A percentile compares a stretch with the other conserved stretches of the same genome.
phyloP scores from a whole-genome alignment of 2,329 filamentous ascomycete species.

The Stemphylium lycopersici region DNA sequence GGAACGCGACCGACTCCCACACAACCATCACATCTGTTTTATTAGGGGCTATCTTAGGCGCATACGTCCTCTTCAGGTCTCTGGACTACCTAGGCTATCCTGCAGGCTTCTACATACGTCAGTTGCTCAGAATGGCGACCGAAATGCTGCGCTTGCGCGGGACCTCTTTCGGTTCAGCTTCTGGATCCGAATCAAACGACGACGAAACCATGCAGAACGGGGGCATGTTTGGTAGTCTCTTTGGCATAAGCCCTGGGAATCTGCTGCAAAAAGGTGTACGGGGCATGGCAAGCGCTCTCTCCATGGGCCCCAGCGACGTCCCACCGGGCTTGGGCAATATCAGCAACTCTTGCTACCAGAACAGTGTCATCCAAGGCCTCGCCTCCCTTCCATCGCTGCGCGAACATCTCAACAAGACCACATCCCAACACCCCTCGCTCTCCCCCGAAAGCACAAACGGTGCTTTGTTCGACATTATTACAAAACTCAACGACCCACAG shows the following conservation, averaged over 20 bases:
- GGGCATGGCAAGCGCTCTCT: conserved; percentile 46
- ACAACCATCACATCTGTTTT: conserved; percentile 23
- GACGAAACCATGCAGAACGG: conserved; percentile 30
- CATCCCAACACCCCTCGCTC: conserved; percentile 43
- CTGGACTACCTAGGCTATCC: conserved; percentile 41
- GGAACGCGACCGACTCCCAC: conserved; percentile 18
- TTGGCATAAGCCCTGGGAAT: conserved; percentile 48
- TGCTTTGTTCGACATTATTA: conserved; percentile 69
- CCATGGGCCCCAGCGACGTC: conserved; percentile 37
- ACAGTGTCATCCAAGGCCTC: conserved; percentile 84
- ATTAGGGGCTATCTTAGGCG: conserved; percentile 27
- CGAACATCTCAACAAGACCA: conserved; percentile 61
- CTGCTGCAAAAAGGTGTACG: conserved; percentile 45
- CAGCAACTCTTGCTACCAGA: conserved; percentile 97
- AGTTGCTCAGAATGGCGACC: conserved; percentile 47
- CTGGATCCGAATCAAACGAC: conserved; percentile 24
- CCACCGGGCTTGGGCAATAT: conserved; percentile 79
- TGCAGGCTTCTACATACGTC: conserved; percentile 58
- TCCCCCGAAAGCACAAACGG: conserved; percentile 55
- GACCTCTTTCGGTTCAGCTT: conserved; percentile 7
- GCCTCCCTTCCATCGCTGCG: conserved; percentile 75
- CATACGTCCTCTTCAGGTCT: conserved; percentile 38
- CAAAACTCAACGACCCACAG: conserved; percentile 69
- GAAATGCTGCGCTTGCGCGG: conserved; percentile 12
- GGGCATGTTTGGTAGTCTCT: conserved; percentile 37